Percentiles rank a stretch among this genome's conserved stretches.
These are phyloP conservation scores for Geosmithia morbida DNA, from an alignment of 2,329 filamentous ascomycete genomes.

Conservation along the genomic window DNA sequence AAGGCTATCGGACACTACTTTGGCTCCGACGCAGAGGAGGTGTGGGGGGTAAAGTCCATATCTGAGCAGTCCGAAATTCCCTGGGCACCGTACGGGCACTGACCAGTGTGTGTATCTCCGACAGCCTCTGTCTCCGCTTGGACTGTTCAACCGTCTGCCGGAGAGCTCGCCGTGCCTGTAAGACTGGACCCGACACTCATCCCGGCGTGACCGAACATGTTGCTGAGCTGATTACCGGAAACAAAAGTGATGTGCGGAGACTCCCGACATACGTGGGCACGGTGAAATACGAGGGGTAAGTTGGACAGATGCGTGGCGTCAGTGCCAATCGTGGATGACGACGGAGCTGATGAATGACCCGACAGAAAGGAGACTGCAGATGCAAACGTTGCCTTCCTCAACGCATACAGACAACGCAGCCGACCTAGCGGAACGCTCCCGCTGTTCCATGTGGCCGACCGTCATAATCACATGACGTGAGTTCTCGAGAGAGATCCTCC, in stretches of 20 bases:
- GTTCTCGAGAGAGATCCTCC: neutral
- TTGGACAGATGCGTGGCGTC: too few species aligned
- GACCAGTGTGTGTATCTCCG: neutral
- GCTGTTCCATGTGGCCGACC: constrained; percentile 5
- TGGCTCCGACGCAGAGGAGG: constrained; percentile 3
- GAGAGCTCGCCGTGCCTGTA: constrained; percentile 5
- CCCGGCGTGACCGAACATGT: neutral
- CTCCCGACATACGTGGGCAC: constrained; percentile 5
- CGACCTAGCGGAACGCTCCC: constrained; percentile 3
- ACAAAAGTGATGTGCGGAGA: constrained; percentile 3
- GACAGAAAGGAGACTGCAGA: constrained; percentile 4
- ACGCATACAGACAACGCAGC: constrained; percentile 4
- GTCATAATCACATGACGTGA: constrained; percentile 6
- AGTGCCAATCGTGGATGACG: too few species aligned
- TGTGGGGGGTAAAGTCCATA: constrained; percentile 7
- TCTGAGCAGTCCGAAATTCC: too few species aligned
- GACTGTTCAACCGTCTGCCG: constrained; percentile 4
- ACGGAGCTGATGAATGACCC: neutral
- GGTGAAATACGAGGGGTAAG: constrained; percentile 6
- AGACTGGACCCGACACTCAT: neutral
- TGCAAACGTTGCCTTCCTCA: constrained; percentile 5
- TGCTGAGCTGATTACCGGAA: neutral
- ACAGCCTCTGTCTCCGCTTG: constrained; percentile 4
- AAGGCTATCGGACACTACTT: constrained; percentile 4
- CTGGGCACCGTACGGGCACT: too few species aligned